Conservation (phyloP, 768 basidiomycete species). For the Russula dissimulans region DNA sequence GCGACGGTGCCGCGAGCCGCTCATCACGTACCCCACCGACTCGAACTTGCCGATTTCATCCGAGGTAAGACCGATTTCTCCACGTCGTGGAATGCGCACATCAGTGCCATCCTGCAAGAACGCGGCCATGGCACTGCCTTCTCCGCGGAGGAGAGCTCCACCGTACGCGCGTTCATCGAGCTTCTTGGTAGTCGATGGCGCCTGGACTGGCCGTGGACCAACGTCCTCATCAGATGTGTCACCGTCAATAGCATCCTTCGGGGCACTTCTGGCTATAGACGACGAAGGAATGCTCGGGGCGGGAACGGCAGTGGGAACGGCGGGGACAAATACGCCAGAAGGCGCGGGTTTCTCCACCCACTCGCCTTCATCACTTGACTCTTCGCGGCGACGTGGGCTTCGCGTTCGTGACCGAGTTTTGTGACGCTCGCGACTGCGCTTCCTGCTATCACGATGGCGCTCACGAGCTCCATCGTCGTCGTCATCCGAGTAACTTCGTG, state of each 20-base stretch:
- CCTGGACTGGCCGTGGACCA: constrained; percentile 65
- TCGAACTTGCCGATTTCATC: constrained; percentile 85
- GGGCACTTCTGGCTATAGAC: neutral
- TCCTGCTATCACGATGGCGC: constrained; percentile 21
- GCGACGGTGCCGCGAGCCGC: constrained; percentile 83
- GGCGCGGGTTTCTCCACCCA: constrained; percentile 56
- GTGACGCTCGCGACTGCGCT: constrained; percentile 25
- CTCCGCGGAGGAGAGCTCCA: constrained; percentile 82
- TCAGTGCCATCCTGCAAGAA: constrained; percentile 79
- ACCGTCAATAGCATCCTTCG: neutral
- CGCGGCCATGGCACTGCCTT: constrained; percentile 97
- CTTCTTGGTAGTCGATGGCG: constrained; percentile 33
- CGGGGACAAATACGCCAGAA: constrained; percentile 24
- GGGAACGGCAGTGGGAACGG: constrained; percentile 17
- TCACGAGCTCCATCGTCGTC: constrained; percentile 21
- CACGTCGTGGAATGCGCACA: constrained; percentile 90
- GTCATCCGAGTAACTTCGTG: constrained; percentile 20
- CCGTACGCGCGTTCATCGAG: constrained; percentile 83
- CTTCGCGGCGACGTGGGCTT: constrained; percentile 12
- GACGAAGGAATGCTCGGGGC: constrained; percentile 9
- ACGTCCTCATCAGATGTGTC: constrained; percentile 44
- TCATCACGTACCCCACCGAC: constrained; percentile 94
- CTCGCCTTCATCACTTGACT: constrained; percentile 39
- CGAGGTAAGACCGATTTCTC: constrained; percentile 91
- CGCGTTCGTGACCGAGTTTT: constrained; percentile 7